phyloP scores from a whole-genome alignment of 495 filamentous ascomycete genomes.

The Saxispiralis lemnorum region DNA sequence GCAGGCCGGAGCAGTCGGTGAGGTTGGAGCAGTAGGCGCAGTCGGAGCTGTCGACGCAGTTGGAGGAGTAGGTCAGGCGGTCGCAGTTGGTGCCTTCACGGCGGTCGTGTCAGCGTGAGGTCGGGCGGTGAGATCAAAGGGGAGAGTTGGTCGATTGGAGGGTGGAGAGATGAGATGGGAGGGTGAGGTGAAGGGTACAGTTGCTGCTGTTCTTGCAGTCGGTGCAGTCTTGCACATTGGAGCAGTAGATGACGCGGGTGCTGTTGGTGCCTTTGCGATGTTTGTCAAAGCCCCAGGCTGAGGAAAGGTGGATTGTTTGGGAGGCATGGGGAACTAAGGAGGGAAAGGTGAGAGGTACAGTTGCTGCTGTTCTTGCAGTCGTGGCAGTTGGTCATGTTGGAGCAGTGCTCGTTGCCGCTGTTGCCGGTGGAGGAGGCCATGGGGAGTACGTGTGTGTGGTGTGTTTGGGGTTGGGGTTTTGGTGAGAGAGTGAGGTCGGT shows the following conservation, averaged over 20 bases:
- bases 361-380: slow-evolving; percentile 6
- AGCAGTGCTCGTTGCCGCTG: slow-evolving; percentile 7
- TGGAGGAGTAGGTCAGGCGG: slow-evolving; percentile 3
- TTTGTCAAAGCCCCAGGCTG: no score
- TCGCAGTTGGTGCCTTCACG: slow-evolving; percentile 7
- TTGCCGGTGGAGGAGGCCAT: not conserved
- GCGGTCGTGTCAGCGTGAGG: no score
- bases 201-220: slow-evolving; percentile 6
- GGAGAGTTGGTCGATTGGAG: no score
- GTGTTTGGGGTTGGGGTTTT: no score
- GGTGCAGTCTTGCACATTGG: slow-evolving; percentile 6
- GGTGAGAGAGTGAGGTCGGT: no score
- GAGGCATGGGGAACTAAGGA: not conserved
- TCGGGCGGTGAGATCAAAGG: no score
- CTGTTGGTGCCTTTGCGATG: no score
- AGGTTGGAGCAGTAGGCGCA: slow-evolving; percentile 1
- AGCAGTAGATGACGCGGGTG: slow-evolving; percentile 7
- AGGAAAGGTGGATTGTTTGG: no score
- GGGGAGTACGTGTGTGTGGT: not conserved
- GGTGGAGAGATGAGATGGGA: not conserved
- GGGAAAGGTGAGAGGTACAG: not conserved
- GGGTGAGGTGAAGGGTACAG: not conserved
- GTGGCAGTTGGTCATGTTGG: slow-evolving; percentile 7
- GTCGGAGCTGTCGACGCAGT: slow-evolving; percentile 4
- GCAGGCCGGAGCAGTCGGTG: slow-evolving; percentile 8